Base-by-base conservation (phyloP, 306 rosid genomes). In the Medicago ruthenica region DNA sequence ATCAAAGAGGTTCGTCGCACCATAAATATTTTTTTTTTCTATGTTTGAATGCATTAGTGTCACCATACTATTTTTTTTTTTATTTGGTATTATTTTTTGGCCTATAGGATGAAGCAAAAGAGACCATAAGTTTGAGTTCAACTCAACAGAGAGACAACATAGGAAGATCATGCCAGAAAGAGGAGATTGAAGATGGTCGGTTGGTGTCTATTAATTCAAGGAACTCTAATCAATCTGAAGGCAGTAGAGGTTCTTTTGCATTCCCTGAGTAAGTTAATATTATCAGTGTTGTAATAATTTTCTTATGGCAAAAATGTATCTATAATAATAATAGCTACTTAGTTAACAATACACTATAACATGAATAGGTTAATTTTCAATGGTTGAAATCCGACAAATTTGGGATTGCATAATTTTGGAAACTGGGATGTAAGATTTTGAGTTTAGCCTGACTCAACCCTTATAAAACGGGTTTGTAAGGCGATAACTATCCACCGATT, bases 231-330 rank as follows among this genome's bases (percentile, higher is more conserved):
- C 86, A 70, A 60, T 88, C 93, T 16, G 87, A 81, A 59, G 79
- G 69, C 53, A 89, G 92, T 70, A 62, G 82, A 16, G 82, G 85
- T 70, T 89, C 96, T 21, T 92, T 92, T 68, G 89, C 90, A 4
- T 89, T 92, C 74, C 97, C 97, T 6, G 84, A 79, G 97, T 88
- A 88, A 70, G 97, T 76, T 41, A 3, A 17, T 20, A 27, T 15
- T 45, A n/a, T 59, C 44, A 16, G 6, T 60, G 40, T 60, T 0
- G 1, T 21, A 12, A 13, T 21, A 42, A 27, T 51, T 37, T 16
- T 5, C 1, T 47, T 15, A 8, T 17, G 7, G 24, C 5, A 15
- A 41, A 21, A 58, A 58, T 22, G 1, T 10, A 53, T 53, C 11
- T 16, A 16, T 8, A 17, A 51, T 42, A 0, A 16, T 9, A 17